phyloP scores from a whole-genome alignment of 129 eudicot species.

The Pittosporum tobira region DNA sequence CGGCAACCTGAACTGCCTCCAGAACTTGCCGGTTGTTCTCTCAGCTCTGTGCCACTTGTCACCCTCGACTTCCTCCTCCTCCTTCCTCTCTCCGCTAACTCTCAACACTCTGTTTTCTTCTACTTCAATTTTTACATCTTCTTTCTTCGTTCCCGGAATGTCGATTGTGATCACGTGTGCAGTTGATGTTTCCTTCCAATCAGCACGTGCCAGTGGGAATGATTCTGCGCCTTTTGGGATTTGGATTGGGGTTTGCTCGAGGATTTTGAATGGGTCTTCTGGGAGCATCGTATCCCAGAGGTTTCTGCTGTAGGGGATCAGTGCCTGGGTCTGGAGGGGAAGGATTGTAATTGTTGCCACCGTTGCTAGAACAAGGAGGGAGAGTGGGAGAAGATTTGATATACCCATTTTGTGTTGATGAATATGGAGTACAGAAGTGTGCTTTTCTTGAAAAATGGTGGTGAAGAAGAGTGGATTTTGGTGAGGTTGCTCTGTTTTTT shows the following conservation, averaged over 20 bases:
- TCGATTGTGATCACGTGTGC: conserved; percentile 32
- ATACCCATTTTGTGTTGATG: neutral
- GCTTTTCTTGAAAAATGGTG: neutral
- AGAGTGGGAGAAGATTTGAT: neutral
- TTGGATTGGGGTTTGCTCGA: conserved; percentile 32
- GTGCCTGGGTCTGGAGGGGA: conserved; percentile 7
- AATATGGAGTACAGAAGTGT: neutral
- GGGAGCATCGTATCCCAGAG: conserved; percentile 31
- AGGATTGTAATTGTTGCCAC: neutral
- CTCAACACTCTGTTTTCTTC: conserved; percentile 37
- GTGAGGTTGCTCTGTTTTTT: neutral
- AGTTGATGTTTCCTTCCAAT: conserved; percentile 40
- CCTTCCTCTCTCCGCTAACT: conserved; percentile 37
- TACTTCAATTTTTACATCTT: conserved; percentile 39
- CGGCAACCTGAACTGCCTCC: conserved; percentile 51
- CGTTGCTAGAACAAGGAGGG: conserved; percentile 3
- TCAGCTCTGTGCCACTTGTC: conserved; percentile 53
- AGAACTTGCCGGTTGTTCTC: conserved; percentile 37
- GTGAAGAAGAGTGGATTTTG: neutral
- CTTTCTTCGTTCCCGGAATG: conserved; percentile 37
- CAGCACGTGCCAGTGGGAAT: conserved; percentile 34
- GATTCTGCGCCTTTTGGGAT: conserved; percentile 26
- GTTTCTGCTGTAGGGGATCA: conserved; percentile 23
- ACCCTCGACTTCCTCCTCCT: conserved; percentile 24
- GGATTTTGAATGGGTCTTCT: conserved; percentile 39